A percentile compares a stretch with the other conserved stretches of the same genome.
These are phyloP conservation scores for Lepidium didymum DNA, from an alignment of 345 rosid genomes.

Conservation along the genomic window DNA sequence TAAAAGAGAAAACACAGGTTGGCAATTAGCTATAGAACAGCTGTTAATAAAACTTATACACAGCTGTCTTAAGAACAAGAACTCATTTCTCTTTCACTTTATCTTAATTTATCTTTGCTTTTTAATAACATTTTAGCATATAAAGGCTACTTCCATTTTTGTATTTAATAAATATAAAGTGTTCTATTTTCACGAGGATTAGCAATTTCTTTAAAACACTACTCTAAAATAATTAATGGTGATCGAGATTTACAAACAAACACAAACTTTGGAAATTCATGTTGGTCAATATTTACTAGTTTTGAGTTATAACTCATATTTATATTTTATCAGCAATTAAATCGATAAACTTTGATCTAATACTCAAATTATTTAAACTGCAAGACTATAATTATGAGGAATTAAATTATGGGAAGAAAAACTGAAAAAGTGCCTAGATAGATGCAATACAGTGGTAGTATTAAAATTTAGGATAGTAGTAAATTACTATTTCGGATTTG, in stretches of 20 bases:
- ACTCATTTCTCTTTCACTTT: slow-evolving; percentile 14
- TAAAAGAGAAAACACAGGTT: slow-evolving; percentile 14
- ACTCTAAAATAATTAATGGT: neutral
- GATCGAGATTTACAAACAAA: neutral
- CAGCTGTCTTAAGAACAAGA: slow-evolving; percentile 23
- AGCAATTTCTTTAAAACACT: neutral
- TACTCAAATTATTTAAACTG: no score
- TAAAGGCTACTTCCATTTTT: slow-evolving; percentile 4
- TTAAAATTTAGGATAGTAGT: no score
- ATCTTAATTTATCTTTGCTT: neutral
- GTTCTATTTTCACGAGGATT: neutral
- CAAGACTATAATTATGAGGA: no score
- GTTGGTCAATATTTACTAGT: no score
- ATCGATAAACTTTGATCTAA: no score
- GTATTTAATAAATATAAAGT: neutral
- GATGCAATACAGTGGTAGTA: no score
- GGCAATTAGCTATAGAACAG: slow-evolving; percentile 20
- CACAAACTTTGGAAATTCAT: neutral
- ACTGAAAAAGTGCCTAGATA: no score
- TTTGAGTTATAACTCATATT: no score
- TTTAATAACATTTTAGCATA: neutral
- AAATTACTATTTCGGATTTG: no score
- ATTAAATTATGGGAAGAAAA: no score
- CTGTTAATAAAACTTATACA: slow-evolving; percentile 19
- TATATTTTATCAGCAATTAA: no score